Evolutionary conservation across 2,329 filamentous ascomycete species (phyloP), one percentile per base, ranked within the genome.

Genomic region (Hawksworthiomyces lignivorus): DNA sequence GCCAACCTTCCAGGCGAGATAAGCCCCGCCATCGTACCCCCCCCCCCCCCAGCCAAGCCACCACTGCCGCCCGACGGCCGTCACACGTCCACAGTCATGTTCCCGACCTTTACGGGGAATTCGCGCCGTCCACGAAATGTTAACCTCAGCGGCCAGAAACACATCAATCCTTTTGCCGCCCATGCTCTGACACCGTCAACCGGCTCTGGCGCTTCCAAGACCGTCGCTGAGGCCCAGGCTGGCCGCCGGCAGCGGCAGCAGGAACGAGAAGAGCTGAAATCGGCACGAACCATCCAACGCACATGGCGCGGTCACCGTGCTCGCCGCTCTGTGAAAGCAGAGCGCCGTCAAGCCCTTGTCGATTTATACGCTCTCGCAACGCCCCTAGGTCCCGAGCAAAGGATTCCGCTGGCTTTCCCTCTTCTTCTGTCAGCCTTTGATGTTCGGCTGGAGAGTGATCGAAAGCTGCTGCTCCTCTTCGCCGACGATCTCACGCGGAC

Each of bases 61-160:
- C n/a, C 24, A 26, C 24, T 26, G n/a, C n/a, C n/a, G n/a, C n/a
- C n/a, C n/a, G n/a, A n/a, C n/a, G n/a, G n/a, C n/a, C n/a, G n/a
- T n/a, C n/a, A n/a, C n/a, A n/a, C n/a, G n/a, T n/a, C n/a, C n/a
- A 28, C 40, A 38, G 46, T 57, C 58, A 96, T 96, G 90, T 94
- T 92, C 66, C 82, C 84, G 48, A 88, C 84, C 41, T 98, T 98
- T 67, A 92, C 86, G 19, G 92, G 92, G 53, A 86, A 68, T 63
- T 86, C 87, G 54, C 82, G 87, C 56, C 84, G 86, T 52, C 82
- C 84, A 48, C 82, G 92, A 51, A 89, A 96, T 61, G 87, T 97
- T 59, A 96, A 97, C 64, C 81, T 98, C 48, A 92, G 87, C 51
- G 92, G 88, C 48, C 83, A 89, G 53, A 58, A 56, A 32, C 78